phyloP scores from a whole-genome alignment of 495 filamentous ascomycete species.

The Talaromyces ruber region DNA sequence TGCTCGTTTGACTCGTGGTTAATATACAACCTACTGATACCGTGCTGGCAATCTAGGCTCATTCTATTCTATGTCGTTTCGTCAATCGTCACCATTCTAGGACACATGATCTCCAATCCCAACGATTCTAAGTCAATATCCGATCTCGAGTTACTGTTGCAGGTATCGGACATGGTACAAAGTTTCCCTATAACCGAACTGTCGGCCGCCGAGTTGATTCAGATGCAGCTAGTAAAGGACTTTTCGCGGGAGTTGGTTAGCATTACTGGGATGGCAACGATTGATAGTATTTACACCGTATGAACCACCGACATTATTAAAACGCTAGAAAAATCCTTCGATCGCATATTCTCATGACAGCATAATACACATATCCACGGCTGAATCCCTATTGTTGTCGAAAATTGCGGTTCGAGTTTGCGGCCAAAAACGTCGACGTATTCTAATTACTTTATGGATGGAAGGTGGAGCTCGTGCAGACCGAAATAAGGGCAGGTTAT shows the following conservation, averaged over 20 bases:
- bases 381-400: no score
- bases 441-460: no score
- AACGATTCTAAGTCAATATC: neutral
- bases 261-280: neutral
- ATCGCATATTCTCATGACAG: no score
- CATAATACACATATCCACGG: no score
- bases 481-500: no score
- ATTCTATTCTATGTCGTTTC: neutral
- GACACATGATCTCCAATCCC: neutral
- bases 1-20: neutral
- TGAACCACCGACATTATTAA: no score
- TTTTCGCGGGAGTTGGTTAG: neutral
- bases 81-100: neutral
- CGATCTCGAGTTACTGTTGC: neutral
- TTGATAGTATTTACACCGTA: no score
- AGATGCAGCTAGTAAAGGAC: neutral
- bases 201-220: neutral
- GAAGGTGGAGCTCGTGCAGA: no score
- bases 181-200: neutral
- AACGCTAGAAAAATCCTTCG: no score
- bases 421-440: no score
- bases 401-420: no score
- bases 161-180: neutral
- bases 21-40: neutral
- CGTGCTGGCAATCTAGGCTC: neutral